These are phyloP conservation scores for Tuber melanosporum DNA, from an alignment of 495 filamentous ascomycete genomes.

Conservation along the genomic window DNA sequence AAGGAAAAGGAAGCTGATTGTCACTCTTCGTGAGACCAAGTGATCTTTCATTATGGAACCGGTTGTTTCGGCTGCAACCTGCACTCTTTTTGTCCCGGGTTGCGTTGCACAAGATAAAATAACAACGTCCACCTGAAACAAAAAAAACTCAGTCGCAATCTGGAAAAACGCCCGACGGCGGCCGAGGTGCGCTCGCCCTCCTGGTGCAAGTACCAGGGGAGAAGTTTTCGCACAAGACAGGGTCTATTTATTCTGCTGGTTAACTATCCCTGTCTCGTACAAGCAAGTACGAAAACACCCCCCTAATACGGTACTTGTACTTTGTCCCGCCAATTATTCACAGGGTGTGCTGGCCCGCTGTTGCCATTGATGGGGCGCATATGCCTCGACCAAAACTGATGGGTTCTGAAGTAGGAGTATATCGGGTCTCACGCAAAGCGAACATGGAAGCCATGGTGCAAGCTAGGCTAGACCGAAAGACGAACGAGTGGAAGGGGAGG, in stretches of 20 bases:
- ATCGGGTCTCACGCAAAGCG: not conserved
- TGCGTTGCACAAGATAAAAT: not conserved
- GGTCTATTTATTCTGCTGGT: no score
- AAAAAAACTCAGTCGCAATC: slow-evolving; percentile 20
- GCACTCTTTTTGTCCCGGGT: not conserved
- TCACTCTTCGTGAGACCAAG: not conserved
- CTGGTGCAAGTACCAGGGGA: not conserved
- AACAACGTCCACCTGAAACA: not conserved
- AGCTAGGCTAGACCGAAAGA: not conserved
- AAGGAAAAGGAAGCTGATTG: not conserved
- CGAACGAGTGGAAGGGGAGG: not conserved
- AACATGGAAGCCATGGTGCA: not conserved
- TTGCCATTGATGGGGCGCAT: not conserved
- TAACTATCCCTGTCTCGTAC: no score
- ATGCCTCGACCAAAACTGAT: not conserved
- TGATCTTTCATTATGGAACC: not conserved
- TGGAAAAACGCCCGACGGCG: slow-evolving; percentile 32
- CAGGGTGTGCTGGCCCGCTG: not conserved
- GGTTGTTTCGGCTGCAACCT: slow-evolving; percentile 2
- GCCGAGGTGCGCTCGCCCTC: slow-evolving; percentile 16
- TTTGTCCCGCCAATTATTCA: slow-evolving; percentile 22
- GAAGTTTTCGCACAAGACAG: no score
- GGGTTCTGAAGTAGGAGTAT: not conserved
- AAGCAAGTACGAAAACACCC: no score
- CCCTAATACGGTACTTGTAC: not conserved